Conservation (phyloP, 2,329 filamentous ascomycete genomes). For the Diaporthe capsici region DNA sequence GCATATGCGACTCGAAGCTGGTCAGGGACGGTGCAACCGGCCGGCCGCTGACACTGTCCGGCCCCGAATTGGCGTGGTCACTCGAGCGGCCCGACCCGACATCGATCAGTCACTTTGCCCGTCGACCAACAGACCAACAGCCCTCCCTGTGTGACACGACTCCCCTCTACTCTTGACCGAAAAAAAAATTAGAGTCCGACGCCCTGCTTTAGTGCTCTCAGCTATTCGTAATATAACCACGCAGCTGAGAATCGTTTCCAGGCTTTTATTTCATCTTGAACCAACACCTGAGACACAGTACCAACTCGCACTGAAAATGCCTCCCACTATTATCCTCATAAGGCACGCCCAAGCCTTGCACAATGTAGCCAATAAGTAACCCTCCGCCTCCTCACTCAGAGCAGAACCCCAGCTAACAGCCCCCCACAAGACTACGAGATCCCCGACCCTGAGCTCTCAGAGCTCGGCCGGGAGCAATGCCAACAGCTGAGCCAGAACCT, state of each 20-base stretch:
- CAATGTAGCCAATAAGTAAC: conserved; percentile 65
- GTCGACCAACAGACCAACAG: no score
- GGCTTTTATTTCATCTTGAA: neutral
- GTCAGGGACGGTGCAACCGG: neutral
- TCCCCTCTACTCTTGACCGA: neutral
- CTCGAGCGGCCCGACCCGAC: conserved; percentile 12
- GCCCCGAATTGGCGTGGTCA: neutral
- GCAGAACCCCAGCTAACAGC: conserved; percentile 45
- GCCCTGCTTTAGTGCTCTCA: neutral
- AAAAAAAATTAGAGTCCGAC: neutral
- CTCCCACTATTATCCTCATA: conserved; percentile 80
- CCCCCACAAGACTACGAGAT: conserved; percentile 61
- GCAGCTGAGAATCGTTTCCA: neutral
- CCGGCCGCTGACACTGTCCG: neutral
- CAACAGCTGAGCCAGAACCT: conserved; percentile 59
- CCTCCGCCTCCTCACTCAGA: neutral
- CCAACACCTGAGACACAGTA: neutral
- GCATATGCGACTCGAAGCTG: neutral
- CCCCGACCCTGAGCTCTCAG: conserved; percentile 66
- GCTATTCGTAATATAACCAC: neutral
- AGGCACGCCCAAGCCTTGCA: conserved; percentile 86
- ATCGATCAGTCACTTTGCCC: neutral
- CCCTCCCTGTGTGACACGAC: neutral
- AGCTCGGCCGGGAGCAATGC: conserved; percentile 65
- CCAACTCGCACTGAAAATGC: conserved; percentile 63